A percentile compares a stretch with the other conserved stretches of the same genome.
These are phyloP conservation scores for Saccharomycopsis schoenii DNA, from an alignment of 805 yeast genomes.

Conservation along the genomic window DNA sequence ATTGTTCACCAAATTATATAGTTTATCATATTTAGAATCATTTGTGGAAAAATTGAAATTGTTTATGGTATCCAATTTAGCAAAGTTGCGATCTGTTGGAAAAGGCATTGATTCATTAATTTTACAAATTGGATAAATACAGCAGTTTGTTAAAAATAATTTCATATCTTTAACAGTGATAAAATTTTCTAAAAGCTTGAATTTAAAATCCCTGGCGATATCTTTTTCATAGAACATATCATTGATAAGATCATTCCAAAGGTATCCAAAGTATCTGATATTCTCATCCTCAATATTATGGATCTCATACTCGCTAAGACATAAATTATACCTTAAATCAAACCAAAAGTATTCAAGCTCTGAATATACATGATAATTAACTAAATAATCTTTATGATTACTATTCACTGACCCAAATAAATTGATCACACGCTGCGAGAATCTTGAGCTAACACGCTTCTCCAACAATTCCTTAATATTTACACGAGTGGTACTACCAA, in stretches of 20 bases:
- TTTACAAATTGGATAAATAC: slow-evolving; percentile 25
- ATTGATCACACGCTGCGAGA: slow-evolving; percentile 66
- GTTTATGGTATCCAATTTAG: slow-evolving; percentile 5
- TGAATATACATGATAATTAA: slow-evolving; percentile 15
- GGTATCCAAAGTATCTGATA: slow-evolving; percentile 11
- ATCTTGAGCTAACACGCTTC: slow-evolving; percentile 83
- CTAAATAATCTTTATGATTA: background rate
- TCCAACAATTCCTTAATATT: slow-evolving; percentile 76
- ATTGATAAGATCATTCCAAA: slow-evolving; percentile 19
- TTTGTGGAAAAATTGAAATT: slow-evolving; percentile 24
- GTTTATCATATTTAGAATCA: slow-evolving; percentile 7
- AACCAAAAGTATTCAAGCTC: slow-evolving; percentile 19
- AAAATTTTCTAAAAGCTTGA: slow-evolving; percentile 20
- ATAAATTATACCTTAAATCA: slow-evolving; percentile 14
- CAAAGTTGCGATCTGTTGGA: slow-evolving; percentile 20
- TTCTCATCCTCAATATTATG: slow-evolving; percentile 13
- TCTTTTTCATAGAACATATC: slow-evolving; percentile 10
- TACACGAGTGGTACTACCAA: slow-evolving; percentile 70
- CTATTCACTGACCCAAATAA: slow-evolving; percentile 24
- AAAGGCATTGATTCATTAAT: slow-evolving; percentile 20
- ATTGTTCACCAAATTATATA: slow-evolving; percentile 15
- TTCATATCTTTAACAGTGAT: slow-evolving; percentile 29
- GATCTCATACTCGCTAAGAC: slow-evolving; percentile 13
- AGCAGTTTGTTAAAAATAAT: slow-evolving; percentile 26
- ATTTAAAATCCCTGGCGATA: slow-evolving; percentile 16